Evolutionary conservation across 2,329 filamentous ascomycete genomes (phyloP).

Genomic region (Fusarium humuli): DNA sequence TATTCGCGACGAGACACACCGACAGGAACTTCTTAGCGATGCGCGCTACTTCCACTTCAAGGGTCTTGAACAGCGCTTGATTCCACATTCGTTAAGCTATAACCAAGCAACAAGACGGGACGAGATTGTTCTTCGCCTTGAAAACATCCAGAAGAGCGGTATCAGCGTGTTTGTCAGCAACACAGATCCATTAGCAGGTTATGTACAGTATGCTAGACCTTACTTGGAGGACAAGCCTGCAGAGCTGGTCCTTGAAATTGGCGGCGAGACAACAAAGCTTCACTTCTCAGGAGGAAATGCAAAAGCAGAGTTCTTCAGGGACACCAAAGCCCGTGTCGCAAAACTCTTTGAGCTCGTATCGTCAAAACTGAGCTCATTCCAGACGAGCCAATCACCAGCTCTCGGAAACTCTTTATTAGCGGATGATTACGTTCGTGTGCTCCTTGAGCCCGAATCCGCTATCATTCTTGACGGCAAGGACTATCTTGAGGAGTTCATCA

Average conservation of each 20-base stretch:
- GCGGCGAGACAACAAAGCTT: slow-evolving; percentile 71
- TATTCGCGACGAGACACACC: slow-evolving; percentile 80
- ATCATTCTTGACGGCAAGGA: slow-evolving; percentile 69
- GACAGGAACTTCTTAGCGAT: slow-evolving; percentile 81
- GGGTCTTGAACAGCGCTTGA: slow-evolving; percentile 87
- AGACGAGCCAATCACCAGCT: slow-evolving; percentile 67
- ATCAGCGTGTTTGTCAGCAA: slow-evolving; percentile 69
- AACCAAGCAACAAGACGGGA: slow-evolving; percentile 75
- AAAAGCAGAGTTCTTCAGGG: slow-evolving; percentile 79
- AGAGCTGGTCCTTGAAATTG: slow-evolving; percentile 85
- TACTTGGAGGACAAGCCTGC: slow-evolving; percentile 81
- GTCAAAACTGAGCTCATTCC: slow-evolving; percentile 78
- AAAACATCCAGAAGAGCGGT: slow-evolving; percentile 91
- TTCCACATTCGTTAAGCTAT: slow-evolving; percentile 79
- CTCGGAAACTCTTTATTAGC: slow-evolving; percentile 77
- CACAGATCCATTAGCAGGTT: slow-evolving; percentile 54
- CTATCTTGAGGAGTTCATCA: slow-evolving; percentile 49
- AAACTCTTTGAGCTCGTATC: slow-evolving; percentile 84
- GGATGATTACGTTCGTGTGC: slow-evolving; percentile 75
- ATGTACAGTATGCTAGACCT: slow-evolving; percentile 84
- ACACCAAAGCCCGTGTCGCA: slow-evolving; percentile 75
- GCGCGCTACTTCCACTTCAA: slow-evolving; percentile 95
- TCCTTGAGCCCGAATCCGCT: slow-evolving; percentile 69
- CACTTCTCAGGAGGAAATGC: slow-evolving; percentile 56
- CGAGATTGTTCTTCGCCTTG: slow-evolving; percentile 83